phyloP scores from a whole-genome alignment of 768 basidiomycete genomes.

The Steccherinum ochraceum region DNA sequence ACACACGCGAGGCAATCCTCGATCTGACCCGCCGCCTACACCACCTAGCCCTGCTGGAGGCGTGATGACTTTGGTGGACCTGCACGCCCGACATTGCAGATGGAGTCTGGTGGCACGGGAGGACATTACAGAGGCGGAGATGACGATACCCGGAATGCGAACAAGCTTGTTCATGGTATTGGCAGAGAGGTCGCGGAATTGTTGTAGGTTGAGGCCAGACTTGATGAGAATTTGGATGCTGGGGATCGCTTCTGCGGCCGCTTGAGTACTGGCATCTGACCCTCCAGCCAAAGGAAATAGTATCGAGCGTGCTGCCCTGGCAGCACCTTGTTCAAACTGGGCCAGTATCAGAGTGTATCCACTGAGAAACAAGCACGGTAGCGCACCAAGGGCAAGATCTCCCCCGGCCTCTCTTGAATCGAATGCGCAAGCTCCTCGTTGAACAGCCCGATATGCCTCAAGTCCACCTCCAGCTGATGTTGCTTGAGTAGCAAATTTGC shows the following conservation, averaged over 20 bases:
- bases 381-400: slow-evolving; percentile 80
- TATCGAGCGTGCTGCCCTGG: slow-evolving; percentile 76
- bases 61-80: slow-evolving; percentile 70
- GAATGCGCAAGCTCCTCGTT: slow-evolving; percentile 92
- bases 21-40: slow-evolving; percentile 72
- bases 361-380: neutral
- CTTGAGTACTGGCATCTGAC: slow-evolving; percentile 37
- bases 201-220: slow-evolving; percentile 89
- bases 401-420: slow-evolving; percentile 84
- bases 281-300: slow-evolving; percentile 71
- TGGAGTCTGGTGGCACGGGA: slow-evolving; percentile 90
- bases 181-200: slow-evolving; percentile 91
- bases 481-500: slow-evolving; percentile 88
- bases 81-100: slow-evolving; percentile 89
- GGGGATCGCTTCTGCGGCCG: slow-evolving; percentile 44
- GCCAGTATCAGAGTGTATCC: neutral
- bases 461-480: slow-evolving; percentile 53
- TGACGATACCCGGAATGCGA: slow-evolving; percentile 95
- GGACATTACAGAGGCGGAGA: slow-evolving; percentile 90
- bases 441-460: slow-evolving; percentile 52
- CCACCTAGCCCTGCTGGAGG: slow-evolving; percentile 79
- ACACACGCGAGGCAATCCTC: slow-evolving; percentile 82
- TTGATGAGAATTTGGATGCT: slow-evolving; percentile 83
- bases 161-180: slow-evolving; percentile 95
- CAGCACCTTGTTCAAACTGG: slow-evolving; percentile 89